phyloP scores from a whole-genome alignment of 106 monocot species.

The Iris macrosiphon region DNA sequence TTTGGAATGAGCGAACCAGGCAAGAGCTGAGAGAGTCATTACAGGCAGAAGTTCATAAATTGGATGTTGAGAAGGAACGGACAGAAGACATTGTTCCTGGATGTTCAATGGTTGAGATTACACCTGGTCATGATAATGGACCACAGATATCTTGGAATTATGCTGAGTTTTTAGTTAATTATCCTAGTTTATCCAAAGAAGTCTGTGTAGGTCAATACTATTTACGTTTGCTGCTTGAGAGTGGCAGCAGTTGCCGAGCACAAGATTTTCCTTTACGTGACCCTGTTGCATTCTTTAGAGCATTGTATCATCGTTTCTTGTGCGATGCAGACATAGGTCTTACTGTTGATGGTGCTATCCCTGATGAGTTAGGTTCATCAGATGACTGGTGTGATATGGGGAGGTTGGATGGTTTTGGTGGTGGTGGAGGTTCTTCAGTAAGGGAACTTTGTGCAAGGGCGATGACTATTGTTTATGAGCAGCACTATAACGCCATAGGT shows the following conservation, averaged over 20 bases:
- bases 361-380: constrained; percentile 93
- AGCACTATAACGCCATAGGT: constrained; percentile 83
- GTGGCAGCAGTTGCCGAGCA: constrained; percentile 59
- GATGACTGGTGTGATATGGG: constrained; percentile 99
- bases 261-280: constrained; percentile 95
- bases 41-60: constrained; percentile 93
- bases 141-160: constrained; percentile 96
- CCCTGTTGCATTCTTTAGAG: constrained; percentile 91
- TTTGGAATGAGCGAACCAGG: constrained; percentile 98
- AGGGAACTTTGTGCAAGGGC: constrained; percentile 98
- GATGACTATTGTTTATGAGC: constrained; percentile 98
- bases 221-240: constrained; percentile 83
- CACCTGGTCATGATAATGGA: constrained; percentile 36
- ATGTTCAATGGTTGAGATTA: constrained; percentile 29
- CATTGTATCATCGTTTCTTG: constrained; percentile 93
- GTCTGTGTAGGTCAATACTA: constrained; percentile 99
- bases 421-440: constrained; percentile 92
- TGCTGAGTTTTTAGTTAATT: constrained; percentile 81
- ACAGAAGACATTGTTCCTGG: constrained; percentile 91
- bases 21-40: constrained; percentile 89
- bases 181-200: constrained; percentile 96
- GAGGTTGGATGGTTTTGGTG: constrained; percentile 97
- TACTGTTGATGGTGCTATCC: constrained; percentile 91
- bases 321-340: constrained; percentile 98
- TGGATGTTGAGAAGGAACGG: constrained; percentile 98